Conservation (phyloP, 495 filamentous ascomycete species). For the Gamarada debralockiae region DNA sequence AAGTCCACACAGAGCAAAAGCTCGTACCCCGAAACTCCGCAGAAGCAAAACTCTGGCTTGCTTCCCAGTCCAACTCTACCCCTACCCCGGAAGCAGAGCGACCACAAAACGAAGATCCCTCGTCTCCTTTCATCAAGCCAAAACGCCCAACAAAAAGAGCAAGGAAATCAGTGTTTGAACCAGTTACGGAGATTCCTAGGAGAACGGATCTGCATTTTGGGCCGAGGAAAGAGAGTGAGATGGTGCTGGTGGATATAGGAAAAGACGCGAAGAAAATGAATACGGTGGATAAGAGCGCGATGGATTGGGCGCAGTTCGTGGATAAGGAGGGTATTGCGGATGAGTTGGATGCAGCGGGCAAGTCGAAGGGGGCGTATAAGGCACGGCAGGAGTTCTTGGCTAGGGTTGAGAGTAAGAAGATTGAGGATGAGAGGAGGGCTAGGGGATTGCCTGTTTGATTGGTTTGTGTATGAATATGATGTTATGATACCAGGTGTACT, state of each 20-base stretch:
- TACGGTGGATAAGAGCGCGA: constrained; percentile 88
- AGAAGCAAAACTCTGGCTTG: constrained; percentile 75
- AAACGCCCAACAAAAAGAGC: constrained; percentile 63
- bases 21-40: constrained; percentile 72
- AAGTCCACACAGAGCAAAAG: constrained; percentile 79
- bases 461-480: no score
- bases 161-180: constrained; percentile 79
- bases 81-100: constrained; percentile 7
- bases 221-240: constrained; percentile 23
- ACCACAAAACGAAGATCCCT: not conserved
- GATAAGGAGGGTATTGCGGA: constrained; percentile 89
- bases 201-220: constrained; percentile 50
- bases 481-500: no score
- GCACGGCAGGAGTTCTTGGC: constrained; percentile 87
- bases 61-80: constrained; percentile 26
- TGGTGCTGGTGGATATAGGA: constrained; percentile 16
- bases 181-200: constrained; percentile 43
- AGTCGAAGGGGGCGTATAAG: constrained; percentile 77
- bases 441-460: constrained; percentile 13
- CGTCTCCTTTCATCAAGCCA: constrained; percentile 35
- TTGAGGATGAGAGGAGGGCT: constrained; percentile 67
- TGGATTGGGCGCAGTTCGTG: constrained; percentile 95
- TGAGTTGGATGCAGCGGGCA: constrained; percentile 80
- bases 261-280: constrained; percentile 71
- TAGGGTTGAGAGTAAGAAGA: constrained; percentile 69